Evolutionary conservation across 805 yeast species (phyloP).

Genomic region (Lachancea kluyveri): DNA sequence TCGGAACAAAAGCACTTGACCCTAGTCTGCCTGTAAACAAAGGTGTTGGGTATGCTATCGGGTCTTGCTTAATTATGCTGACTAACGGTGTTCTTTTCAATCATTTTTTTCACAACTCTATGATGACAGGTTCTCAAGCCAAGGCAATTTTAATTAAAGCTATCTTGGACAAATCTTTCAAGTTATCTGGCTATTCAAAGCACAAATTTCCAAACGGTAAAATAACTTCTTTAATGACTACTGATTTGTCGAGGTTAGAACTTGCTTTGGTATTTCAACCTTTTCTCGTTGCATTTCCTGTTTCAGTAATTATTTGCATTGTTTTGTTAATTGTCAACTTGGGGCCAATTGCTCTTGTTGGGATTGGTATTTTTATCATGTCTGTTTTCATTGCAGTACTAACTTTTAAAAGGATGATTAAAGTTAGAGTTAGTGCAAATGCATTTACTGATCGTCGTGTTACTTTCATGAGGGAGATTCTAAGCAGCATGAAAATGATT

Average conservation of each 20-base stretch:
- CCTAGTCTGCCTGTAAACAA: slow-evolving; percentile 38
- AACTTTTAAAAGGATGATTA: slow-evolving; percentile 46
- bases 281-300: slow-evolving; percentile 56
- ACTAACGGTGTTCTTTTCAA: slow-evolving; percentile 45
- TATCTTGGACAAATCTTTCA: slow-evolving; percentile 61
- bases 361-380: slow-evolving; percentile 50
- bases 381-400: slow-evolving; percentile 36
- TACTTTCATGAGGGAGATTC: slow-evolving; percentile 66
- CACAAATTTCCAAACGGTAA: slow-evolving; percentile 60
- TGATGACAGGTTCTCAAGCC: slow-evolving; percentile 61
- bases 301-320: slow-evolving; percentile 55
- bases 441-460: slow-evolving; percentile 72
- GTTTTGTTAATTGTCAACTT: slow-evolving; percentile 59
- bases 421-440: slow-evolving; percentile 51
- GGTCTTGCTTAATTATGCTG: slow-evolving; percentile 52
- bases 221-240: slow-evolving; percentile 71
- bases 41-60: slow-evolving; percentile 76
- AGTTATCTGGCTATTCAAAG: slow-evolving; percentile 49
- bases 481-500: slow-evolving; percentile 72
- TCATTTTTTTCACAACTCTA: slow-evolving; percentile 57
- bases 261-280: slow-evolving; percentile 67
- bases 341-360: slow-evolving; percentile 70
- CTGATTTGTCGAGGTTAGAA: slow-evolving; percentile 78
- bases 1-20: slow-evolving; percentile 44
- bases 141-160: slow-evolving; percentile 69